Conservation (phyloP, 495 filamentous ascomycete genomes). For the Podospora fimiseda region DNA sequence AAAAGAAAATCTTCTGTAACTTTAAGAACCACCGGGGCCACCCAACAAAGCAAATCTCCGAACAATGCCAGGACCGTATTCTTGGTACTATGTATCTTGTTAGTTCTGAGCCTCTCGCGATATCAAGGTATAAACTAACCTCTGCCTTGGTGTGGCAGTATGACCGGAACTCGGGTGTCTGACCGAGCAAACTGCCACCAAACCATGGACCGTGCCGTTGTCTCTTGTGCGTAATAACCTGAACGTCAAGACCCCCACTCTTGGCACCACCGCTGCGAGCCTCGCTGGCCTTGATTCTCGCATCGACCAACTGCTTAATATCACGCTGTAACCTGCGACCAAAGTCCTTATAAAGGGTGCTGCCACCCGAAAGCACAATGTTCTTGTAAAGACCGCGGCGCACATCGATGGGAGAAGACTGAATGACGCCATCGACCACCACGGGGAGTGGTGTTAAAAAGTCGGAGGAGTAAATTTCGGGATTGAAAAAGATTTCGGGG, state of each 20-base stretch:
- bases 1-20: constrained; percentile 2
- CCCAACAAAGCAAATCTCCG: constrained; percentile 90
- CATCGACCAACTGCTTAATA: constrained; percentile 88
- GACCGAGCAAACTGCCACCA: constrained; percentile 88
- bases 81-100: constrained; percentile 60
- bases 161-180: constrained; percentile 97
- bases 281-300: constrained; percentile 52
- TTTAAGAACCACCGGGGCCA: constrained; percentile 68
- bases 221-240: constrained; percentile 92
- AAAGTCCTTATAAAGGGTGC: constrained; percentile 96
- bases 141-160: constrained; percentile 98
- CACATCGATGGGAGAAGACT: constrained; percentile 94
- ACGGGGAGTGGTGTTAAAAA: constrained; percentile 91
- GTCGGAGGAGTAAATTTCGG: constrained; percentile 97
- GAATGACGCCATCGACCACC: constrained; percentile 93
- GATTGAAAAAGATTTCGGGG: constrained; percentile 99
- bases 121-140: constrained; percentile 25
- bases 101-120: constrained; percentile 6
- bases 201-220: constrained; percentile 98
- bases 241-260: constrained; percentile 90
- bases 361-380: constrained; percentile 94
- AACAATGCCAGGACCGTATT: constrained; percentile 91
- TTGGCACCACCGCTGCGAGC: constrained; percentile 85
- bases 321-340: constrained; percentile 91
- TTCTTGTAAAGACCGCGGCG: constrained; percentile 98